Base-by-base conservation (phyloP, 2,329 filamentous ascomycete species). In the Xylaria digitata region DNA sequence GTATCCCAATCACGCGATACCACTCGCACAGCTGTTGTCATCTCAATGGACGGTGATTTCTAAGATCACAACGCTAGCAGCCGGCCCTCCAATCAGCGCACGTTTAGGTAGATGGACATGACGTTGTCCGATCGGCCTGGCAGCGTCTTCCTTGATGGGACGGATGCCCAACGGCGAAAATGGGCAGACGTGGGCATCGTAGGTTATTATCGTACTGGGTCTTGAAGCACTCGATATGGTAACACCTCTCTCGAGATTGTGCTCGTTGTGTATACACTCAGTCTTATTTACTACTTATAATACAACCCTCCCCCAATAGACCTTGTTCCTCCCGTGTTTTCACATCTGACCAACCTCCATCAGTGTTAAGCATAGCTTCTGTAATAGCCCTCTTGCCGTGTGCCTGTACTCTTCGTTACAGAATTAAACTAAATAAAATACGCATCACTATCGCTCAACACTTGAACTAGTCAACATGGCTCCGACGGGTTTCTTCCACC, bases 401-500 rank as follows among this genome's bases (percentile, higher is more conserved):
- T 64, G 11, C 40, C 55, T 26, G 34, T 8, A 17, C 57, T 23
- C 30, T 43, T 23, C 9, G 21, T 46, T 63, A 26, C 8, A 21
- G 19, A 21, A 1, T 4, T 59, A 34, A 30, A n/a, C 56, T 17
- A 58, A 37, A 21, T 3, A 46, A 32, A 26, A 59, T 34, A 42
- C 21, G 32, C 52, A n/a, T 26, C 2, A 3, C 49, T 17, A 50
- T 55, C 26, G 40, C 45, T 52, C 30, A 17, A 63, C 15, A 64
- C 26, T 19, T 45, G 42, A 63, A 21, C 45, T 15, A 23, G 19
- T 63, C 71, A 75, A 70, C 37, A 77, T 77, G 75, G 57, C 68
- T 62, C 72, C 70, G 59, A 77, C 75, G 49, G 75, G 76, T 64
- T 77, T 78, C 67, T 72, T 81, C 65, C 80, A 81, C 70, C 80